A percentile compares a stretch with the other conserved stretches of the same genome.
phyloP scores from a whole-genome alignment of 257 asterid species.

The Solanum megistacrolobum region DNA sequence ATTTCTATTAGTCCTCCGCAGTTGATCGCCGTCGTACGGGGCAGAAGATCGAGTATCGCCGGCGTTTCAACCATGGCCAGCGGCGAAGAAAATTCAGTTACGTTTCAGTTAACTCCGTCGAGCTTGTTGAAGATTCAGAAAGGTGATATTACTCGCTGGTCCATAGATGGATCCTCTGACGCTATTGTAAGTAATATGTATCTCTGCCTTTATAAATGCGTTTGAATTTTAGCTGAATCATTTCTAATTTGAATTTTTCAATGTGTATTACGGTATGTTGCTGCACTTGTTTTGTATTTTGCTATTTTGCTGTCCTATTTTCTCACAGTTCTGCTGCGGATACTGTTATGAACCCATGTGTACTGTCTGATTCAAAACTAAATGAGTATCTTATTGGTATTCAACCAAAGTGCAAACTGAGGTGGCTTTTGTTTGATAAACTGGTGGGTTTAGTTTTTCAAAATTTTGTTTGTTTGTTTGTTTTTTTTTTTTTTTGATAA shows the following conservation, averaged over 20 bases:
- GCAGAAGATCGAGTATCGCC: slow-evolving; percentile 10
- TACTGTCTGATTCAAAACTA: neutral
- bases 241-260: neutral
- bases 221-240: neutral
- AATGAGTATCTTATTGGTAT: neutral
- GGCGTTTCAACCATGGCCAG: slow-evolving; percentile 48
- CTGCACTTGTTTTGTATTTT: neutral
- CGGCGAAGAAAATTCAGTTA: slow-evolving; percentile 20
- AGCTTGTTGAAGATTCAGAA: slow-evolving; percentile 51
- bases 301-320: neutral
- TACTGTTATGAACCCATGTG: neutral
- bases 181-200: slow-evolving; percentile 58
- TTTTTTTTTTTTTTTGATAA: no score
- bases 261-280: neutral
- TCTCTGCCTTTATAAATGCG: neutral
- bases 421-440: neutral
- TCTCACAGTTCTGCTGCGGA: neutral
- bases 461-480: neutral
- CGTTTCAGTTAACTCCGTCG: slow-evolving; percentile 44
- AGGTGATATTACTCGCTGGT: slow-evolving; percentile 88
- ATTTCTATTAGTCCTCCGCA: slow-evolving; percentile 10
- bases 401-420: neutral
- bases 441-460: neutral
- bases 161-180: slow-evolving; percentile 78
- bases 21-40: slow-evolving; percentile 2